phyloP scores from a whole-genome alignment of 2,329 filamentous ascomycete genomes.

The Cytospora mali region DNA sequence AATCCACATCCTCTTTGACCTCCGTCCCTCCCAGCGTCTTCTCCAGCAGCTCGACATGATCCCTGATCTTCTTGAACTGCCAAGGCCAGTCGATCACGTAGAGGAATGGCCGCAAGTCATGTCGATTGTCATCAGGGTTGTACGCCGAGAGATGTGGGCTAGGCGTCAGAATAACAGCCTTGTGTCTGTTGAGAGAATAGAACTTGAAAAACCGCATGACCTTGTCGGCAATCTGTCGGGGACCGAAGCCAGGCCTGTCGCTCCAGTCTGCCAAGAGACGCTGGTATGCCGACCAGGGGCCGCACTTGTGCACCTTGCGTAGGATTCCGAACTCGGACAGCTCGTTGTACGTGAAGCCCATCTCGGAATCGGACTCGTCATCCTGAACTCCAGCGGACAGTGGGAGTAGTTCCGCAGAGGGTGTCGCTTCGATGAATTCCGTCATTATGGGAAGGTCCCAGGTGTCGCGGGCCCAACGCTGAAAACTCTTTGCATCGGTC shows the following conservation, averaged over 20 bases:
- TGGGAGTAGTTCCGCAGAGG: slow-evolving; percentile 55
- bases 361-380: slow-evolving; percentile 45
- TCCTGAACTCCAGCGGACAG: slow-evolving; percentile 44
- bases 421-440: slow-evolving; percentile 62
- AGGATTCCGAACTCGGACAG: slow-evolving; percentile 43
- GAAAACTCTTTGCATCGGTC: slow-evolving; percentile 67
- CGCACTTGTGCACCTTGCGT: slow-evolving; percentile 45
- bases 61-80: slow-evolving; percentile 47
- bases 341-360: slow-evolving; percentile 48
- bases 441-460: slow-evolving; percentile 65
- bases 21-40: slow-evolving; percentile 29
- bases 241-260: slow-evolving; percentile 35
- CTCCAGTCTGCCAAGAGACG: slow-evolving; percentile 44
- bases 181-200: slow-evolving; percentile 67
- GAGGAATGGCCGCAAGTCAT: slow-evolving; percentile 45
- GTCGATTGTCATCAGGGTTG: slow-evolving; percentile 45
- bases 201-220: slow-evolving; percentile 48
- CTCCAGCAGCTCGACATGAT: slow-evolving; percentile 40
- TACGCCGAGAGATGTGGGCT: slow-evolving; percentile 49
- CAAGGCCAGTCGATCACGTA: slow-evolving; percentile 44
- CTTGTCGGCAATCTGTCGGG: slow-evolving; percentile 46
- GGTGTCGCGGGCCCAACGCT: slow-evolving; percentile 55
- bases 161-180: slow-evolving; percentile 63
- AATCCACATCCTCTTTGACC: slow-evolving; percentile 14
- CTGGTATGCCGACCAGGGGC: slow-evolving; percentile 45